Evolutionary conservation across 1,284 basidiomycete genomes (phyloP).

Genomic region (Malassezia arunalokei): DNA sequence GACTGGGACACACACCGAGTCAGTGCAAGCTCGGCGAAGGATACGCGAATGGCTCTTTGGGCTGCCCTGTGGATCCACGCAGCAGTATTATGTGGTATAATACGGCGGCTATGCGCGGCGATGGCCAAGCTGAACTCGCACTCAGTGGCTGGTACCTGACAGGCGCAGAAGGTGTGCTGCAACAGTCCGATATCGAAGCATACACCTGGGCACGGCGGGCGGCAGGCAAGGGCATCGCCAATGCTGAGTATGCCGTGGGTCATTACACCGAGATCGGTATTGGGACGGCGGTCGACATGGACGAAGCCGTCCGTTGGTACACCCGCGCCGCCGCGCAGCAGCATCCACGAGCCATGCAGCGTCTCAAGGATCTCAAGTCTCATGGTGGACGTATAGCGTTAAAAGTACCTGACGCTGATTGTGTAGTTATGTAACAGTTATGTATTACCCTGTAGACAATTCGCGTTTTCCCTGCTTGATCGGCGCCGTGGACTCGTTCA

Average conservation of each 20-base stretch:
- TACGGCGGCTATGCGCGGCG: conserved; percentile 86
- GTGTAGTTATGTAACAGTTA: conserved; percentile 23
- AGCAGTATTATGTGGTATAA: conserved; percentile 97
- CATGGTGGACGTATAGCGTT: conserved; percentile 23
- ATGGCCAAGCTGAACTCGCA: conserved; percentile 85
- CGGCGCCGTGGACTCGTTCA: not conserved
- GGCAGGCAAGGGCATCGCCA: conserved; percentile 48
- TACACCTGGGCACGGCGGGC: conserved; percentile 54
- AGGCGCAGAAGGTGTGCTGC: conserved; percentile 71
- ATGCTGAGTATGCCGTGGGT: conserved; percentile 66
- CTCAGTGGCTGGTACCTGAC: conserved; percentile 92
- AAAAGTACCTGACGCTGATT: conserved; percentile 34
- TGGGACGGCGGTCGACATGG: conserved; percentile 85
- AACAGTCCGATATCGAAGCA: conserved; percentile 93
- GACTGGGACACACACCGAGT: conserved; percentile 81
- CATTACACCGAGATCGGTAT: conserved; percentile 95
- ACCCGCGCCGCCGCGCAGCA: conserved; percentile 71
- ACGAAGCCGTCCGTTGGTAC: conserved; percentile 96
- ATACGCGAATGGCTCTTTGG: conserved; percentile 80
- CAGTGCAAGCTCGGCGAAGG: conserved; percentile 91
- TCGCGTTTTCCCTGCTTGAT: not conserved
- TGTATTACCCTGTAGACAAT: not conserved
- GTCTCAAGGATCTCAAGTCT: conserved; percentile 61
- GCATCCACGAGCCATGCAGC: conserved; percentile 85
- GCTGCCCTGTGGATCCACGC: conserved; percentile 81